phyloP scores from a whole-genome alignment of 257 asterid genomes.

The Galeopsis tetrahit region DNA sequence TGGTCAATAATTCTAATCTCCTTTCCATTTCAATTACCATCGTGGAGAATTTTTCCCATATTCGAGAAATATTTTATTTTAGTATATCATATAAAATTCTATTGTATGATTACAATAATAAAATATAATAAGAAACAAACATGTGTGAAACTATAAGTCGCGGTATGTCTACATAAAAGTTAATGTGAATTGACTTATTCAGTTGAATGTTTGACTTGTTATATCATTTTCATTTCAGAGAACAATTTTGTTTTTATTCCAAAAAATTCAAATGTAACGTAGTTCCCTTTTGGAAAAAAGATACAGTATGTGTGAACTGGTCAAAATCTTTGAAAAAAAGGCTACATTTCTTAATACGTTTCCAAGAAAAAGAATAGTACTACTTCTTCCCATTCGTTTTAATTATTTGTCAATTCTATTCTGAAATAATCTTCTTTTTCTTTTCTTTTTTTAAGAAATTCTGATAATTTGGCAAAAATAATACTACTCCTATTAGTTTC shows the following conservation, averaged over 20 bases:
- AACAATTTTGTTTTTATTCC: conserved; percentile 5
- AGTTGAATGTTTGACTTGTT: background rate
- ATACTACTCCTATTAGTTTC: too few relatives aligned
- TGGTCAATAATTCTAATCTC: conserved; percentile 32
- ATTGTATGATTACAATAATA: background rate
- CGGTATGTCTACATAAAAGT: background rate
- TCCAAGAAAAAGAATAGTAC: background rate
- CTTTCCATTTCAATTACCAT: conserved; percentile 9
- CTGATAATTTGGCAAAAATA: too few relatives aligned
- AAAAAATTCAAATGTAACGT: background rate
- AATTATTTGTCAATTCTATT: background rate
- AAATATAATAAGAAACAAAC: background rate
- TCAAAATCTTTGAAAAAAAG: background rate
- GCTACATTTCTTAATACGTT: background rate
- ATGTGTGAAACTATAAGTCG: background rate
- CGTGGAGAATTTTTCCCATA: conserved; percentile 13
- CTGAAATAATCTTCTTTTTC: too few relatives aligned
- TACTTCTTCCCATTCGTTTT: background rate
- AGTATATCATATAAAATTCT: too few relatives aligned
- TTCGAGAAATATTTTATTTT: background rate
- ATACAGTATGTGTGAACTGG: background rate
- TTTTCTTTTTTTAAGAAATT: too few relatives aligned
- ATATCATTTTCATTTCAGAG: background rate
- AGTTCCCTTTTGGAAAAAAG: background rate
- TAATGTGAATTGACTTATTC: background rate